Conservation (phyloP, 106 monocot species). For the Acanthochlamys bracteata region DNA sequence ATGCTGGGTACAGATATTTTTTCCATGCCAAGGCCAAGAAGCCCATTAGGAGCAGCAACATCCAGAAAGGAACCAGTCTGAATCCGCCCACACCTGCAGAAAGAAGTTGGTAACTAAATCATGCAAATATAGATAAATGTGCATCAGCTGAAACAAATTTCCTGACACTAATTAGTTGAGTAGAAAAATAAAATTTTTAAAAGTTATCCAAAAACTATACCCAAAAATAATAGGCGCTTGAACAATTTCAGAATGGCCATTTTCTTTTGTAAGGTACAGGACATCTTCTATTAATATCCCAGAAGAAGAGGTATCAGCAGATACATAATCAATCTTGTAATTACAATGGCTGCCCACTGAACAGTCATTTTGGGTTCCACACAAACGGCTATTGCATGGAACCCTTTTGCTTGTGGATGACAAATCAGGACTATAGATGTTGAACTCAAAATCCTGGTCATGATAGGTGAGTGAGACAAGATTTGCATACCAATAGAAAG, state of each 20-base stretch:
- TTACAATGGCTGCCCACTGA: conserved; percentile 29
- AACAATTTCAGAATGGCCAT: conserved; percentile 29
- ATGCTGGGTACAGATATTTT: conserved; percentile 84
- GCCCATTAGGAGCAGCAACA: conserved; percentile 83
- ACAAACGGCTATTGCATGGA: conserved; percentile 55
- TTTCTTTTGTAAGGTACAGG: conserved; percentile 65
- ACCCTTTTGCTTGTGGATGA: conserved; percentile 71
- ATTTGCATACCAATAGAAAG: background rate
- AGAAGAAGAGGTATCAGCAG: conserved; percentile 70
- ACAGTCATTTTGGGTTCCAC: conserved; percentile 45
- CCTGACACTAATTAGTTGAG: no score
- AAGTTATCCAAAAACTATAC: conserved; percentile 55
- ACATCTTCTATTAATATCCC: conserved; percentile 80
- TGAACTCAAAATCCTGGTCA: conserved; percentile 55
- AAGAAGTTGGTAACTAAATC: conserved; percentile 6
- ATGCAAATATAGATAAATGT: background rate
- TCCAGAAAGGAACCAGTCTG: conserved; percentile 92
- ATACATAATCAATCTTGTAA: conserved; percentile 69
- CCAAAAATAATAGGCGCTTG: conserved; percentile 65
- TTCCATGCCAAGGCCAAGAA: conserved; percentile 86
- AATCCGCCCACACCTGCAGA: conserved; percentile 69
- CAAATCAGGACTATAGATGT: conserved; percentile 46
- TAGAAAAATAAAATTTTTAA: no score
- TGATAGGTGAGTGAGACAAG: conserved; percentile 5
- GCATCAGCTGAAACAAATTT: no score